Evolutionary conservation across 2,329 filamentous ascomycete genomes (phyloP).

Genomic region (Diplodia intermedia): DNA sequence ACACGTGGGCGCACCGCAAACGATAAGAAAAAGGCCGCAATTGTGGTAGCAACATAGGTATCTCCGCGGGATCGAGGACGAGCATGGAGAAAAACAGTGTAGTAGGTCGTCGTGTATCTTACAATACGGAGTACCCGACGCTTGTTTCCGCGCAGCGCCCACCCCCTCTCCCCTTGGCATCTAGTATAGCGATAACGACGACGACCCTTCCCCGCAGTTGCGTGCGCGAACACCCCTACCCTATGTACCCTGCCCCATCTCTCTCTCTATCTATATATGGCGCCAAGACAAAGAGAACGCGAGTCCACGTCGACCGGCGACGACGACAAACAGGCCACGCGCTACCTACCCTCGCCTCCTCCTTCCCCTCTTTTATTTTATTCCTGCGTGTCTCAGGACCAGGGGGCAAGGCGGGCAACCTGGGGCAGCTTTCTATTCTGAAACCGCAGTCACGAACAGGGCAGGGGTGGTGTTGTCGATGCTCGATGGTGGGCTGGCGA

Average conservation of each 20-base stretch:
- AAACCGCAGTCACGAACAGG: slow-evolving; percentile 1
- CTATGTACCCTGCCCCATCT: too few species aligned
- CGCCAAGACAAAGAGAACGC: background rate
- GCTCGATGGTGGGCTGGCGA: background rate
- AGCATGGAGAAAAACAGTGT: too few species aligned
- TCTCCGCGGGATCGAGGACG: too few species aligned
- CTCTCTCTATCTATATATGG: background rate
- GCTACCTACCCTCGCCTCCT: background rate
- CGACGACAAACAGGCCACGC: background rate
- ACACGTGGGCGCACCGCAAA: background rate
- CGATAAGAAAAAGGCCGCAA: too few species aligned
- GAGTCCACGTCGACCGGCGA: background rate
- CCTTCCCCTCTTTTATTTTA: background rate
- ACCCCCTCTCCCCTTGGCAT: too few species aligned
- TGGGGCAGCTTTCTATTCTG: background rate
- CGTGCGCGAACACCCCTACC: background rate
- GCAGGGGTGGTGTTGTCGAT: background rate
- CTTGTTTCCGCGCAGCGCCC: too few species aligned
- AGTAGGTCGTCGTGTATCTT: too few species aligned
- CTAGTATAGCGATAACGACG: background rate
- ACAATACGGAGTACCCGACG: too few species aligned
- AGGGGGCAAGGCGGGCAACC: background rate
- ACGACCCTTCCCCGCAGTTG: background rate
- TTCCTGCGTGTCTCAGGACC: background rate
- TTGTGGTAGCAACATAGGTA: too few species aligned